These are phyloP conservation scores for Exobasidium rhododendri DNA, from an alignment of 1,284 basidiomycete species.

Conservation along the genomic window DNA sequence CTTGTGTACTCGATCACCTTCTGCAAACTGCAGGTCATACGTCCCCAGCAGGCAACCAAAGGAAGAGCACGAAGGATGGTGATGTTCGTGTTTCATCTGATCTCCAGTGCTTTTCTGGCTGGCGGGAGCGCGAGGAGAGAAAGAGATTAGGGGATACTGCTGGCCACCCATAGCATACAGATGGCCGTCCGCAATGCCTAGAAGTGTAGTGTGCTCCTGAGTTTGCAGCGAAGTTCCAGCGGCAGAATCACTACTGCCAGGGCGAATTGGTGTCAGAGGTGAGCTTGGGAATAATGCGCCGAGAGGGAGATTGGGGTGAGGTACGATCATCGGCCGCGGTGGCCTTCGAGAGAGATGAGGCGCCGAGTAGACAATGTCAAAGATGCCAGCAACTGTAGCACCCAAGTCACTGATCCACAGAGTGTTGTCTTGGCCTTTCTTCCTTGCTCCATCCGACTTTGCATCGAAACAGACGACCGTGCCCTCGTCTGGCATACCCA, in stretches of 20 bases:
- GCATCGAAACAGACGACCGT: slow-evolving; percentile 48
- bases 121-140: slow-evolving; percentile 22
- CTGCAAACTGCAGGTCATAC: slow-evolving; percentile 16
- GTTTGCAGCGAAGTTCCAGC: slow-evolving; percentile 3
- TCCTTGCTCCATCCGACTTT: neutral
- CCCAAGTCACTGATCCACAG: slow-evolving; percentile 36
- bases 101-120: slow-evolving; percentile 24
- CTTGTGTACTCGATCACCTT: neutral
- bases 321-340: neutral
- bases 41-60: slow-evolving; percentile 45
- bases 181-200: slow-evolving; percentile 42
- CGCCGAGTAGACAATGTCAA: slow-evolving; percentile 40
- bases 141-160: slow-evolving; percentile 38
- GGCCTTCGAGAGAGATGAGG: neutral
- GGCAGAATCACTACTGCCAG: slow-evolving; percentile 15
- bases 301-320: neutral
- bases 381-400: slow-evolving; percentile 30
- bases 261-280: neutral
- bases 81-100: slow-evolving; percentile 17
- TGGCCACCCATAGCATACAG: slow-evolving; percentile 44
- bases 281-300: neutral
- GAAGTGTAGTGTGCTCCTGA: slow-evolving; percentile 23
- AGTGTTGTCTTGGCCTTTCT: slow-evolving; percentile 15
- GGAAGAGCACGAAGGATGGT: slow-evolving; percentile 23
- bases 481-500: slow-evolving; percentile 47